These are phyloP conservation scores for Yarrowia sp. DNA, from an alignment of 805 yeast genomes.

Conservation along the genomic window DNA sequence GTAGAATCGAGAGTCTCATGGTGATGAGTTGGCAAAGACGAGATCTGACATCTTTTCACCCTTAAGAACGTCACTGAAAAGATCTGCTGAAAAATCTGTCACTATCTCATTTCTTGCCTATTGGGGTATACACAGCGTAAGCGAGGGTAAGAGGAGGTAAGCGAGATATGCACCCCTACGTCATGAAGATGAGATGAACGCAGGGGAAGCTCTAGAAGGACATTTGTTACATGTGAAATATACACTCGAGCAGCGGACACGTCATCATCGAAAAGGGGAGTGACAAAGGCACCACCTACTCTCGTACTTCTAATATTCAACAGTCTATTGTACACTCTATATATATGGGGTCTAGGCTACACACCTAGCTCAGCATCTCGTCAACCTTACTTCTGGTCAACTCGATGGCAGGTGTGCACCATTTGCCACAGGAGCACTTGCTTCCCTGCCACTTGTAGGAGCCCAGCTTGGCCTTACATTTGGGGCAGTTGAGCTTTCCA, in stretches of 20 bases:
- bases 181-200: background rate
- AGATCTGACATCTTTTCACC: background rate
- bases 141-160: background rate
- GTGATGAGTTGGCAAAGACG: background rate
- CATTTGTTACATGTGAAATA: no score
- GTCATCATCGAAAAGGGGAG: no score
- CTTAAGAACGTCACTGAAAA: background rate
- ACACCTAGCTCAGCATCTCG: slow-evolving; percentile 51
- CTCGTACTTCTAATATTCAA: slow-evolving; percentile 4
- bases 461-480: slow-evolving; percentile 85
- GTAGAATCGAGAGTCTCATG: background rate
- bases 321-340: slow-evolving; percentile 22
- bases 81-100: slow-evolving; percentile 1
- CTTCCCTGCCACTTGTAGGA: slow-evolving; percentile 95
- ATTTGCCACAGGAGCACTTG: slow-evolving; percentile 90
- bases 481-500: slow-evolving; percentile 86
- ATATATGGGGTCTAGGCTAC: background rate
- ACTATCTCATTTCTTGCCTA: slow-evolving; percentile 1
- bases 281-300: no score
- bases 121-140: background rate
- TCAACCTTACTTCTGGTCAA: slow-evolving; percentile 84
- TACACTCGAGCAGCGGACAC: no score
- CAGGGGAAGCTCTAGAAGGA: background rate
- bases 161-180: background rate
- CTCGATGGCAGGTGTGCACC: slow-evolving; percentile 94